A percentile compares a stretch with the other conserved stretches of the same genome.
These are phyloP conservation scores for Gomphus bonarii DNA, from an alignment of 1,284 basidiomycete genomes.

Conservation along the genomic window DNA sequence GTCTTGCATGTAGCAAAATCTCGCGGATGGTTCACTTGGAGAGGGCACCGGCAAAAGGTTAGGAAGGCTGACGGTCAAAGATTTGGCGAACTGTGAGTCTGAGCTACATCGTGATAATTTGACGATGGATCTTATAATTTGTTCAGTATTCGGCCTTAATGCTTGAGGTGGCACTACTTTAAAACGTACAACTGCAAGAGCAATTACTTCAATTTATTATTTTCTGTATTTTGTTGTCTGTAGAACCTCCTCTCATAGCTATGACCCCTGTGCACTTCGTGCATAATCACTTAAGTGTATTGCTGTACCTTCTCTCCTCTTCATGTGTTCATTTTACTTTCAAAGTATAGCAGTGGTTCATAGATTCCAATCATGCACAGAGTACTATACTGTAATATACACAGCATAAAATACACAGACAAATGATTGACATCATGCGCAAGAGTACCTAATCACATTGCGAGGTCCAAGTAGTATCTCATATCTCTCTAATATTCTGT, in stretches of 20 bases:
- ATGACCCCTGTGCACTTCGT: too few relatives aligned
- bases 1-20: conserved; percentile 22
- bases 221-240: not conserved
- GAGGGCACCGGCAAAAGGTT: conserved; percentile 49
- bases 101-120: too few relatives aligned
- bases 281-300: not conserved
- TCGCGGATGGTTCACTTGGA: conserved; percentile 50
- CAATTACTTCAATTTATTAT: too few relatives aligned
- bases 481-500: not conserved
- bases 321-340: too few relatives aligned
- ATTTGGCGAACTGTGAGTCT: conserved; percentile 11
- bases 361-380: too few relatives aligned
- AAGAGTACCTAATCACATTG: not conserved
- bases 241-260: not conserved
- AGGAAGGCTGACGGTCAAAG: conserved; percentile 18
- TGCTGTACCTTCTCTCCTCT: too few relatives aligned
- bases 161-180: not conserved
- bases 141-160: conserved; percentile 1
- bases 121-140: not conserved
- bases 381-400: too few relatives aligned
- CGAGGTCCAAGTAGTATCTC: not conserved
- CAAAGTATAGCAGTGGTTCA: too few relatives aligned
- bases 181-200: not conserved
- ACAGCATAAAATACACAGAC: too few relatives aligned
- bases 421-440: not conserved